Evolutionary conservation across 2,329 filamentous ascomycete species (phyloP).

Genomic region (Metarhizium anisopliae): DNA sequence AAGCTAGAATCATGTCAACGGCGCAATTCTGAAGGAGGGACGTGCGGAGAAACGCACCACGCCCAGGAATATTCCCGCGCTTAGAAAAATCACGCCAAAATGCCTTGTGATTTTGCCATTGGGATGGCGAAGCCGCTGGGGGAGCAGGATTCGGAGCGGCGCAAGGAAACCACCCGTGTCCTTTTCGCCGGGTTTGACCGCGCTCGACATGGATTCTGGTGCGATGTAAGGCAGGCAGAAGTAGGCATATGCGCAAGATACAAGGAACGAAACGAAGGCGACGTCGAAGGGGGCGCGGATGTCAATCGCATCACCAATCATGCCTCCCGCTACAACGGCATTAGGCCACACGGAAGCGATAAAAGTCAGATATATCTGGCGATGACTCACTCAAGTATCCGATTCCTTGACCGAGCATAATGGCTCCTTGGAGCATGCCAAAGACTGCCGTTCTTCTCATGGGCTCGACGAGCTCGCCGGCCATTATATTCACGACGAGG

Average conservation of each 20-base stretch:
- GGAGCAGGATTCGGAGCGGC: slow-evolving; percentile 52
- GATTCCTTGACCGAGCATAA: slow-evolving; percentile 57
- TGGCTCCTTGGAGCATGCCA: slow-evolving; percentile 55
- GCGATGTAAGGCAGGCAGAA: slow-evolving; percentile 41
- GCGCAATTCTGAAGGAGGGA: no score
- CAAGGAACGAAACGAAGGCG: slow-evolving; percentile 47
- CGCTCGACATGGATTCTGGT: slow-evolving; percentile 27
- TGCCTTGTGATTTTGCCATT: slow-evolving; percentile 45
- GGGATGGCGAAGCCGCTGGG: slow-evolving; percentile 42
- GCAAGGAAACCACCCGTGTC: slow-evolving; percentile 45
- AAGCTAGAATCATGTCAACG: slow-evolving; percentile 25
- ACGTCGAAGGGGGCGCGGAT: slow-evolving; percentile 57
- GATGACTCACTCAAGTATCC: slow-evolving; percentile 43
- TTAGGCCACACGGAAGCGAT: no score
- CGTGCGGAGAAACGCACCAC: slow-evolving; percentile 35
- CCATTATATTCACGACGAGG: slow-evolving; percentile 59
- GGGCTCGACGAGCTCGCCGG: slow-evolving; percentile 54
- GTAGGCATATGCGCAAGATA: slow-evolving; percentile 32
- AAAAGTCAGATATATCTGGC: no score
- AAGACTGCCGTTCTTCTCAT: slow-evolving; percentile 54
- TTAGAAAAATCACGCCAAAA: slow-evolving; percentile 55
- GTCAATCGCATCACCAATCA: slow-evolving; percentile 53
- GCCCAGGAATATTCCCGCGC: slow-evolving; percentile 56
- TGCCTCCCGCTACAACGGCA: slow-evolving; percentile 41
- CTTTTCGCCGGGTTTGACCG: slow-evolving; percentile 17